Conservation (phyloP, 2,329 filamentous ascomycete genomes). For the Aspergillus jensenii region DNA sequence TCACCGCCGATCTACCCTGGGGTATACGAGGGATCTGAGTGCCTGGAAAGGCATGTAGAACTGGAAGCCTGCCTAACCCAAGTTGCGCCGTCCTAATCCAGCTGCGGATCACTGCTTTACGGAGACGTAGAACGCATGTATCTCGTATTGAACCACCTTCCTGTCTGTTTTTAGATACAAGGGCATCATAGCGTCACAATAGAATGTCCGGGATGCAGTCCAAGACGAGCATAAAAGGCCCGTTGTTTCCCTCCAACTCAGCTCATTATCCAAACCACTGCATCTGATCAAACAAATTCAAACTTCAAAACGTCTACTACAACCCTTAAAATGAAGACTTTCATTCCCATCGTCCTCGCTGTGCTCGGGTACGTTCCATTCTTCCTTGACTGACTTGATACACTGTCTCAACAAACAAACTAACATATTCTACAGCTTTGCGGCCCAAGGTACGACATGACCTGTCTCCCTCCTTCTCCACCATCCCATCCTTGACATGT, state of each 20-base stretch:
- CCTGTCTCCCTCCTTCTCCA: background rate
- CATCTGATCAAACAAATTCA: background rate
- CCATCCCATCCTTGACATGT: background rate
- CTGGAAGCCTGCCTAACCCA: background rate
- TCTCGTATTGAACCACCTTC: background rate
- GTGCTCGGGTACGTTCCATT: background rate
- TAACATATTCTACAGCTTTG: constrained; percentile 1
- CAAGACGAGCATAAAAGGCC: background rate
- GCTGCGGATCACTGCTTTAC: background rate
- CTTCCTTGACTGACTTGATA: background rate
- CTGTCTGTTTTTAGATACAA: background rate
- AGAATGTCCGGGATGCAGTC: background rate
- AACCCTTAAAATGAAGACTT: background rate
- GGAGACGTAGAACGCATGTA: background rate
- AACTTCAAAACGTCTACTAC: background rate
- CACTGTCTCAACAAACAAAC: background rate
- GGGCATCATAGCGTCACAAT: background rate
- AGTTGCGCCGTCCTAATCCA: background rate
- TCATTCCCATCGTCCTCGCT: background rate
- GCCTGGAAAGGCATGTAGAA: background rate
- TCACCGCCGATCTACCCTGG: background rate
- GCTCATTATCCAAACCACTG: background rate
- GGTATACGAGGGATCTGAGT: background rate
- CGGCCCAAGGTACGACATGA: background rate
- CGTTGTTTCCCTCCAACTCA: background rate